Evolutionary conservation across 2,329 filamentous ascomycete genomes (phyloP), one percentile per base, ranked within the genome.

Genomic region (Verticillium klebahnii): DNA sequence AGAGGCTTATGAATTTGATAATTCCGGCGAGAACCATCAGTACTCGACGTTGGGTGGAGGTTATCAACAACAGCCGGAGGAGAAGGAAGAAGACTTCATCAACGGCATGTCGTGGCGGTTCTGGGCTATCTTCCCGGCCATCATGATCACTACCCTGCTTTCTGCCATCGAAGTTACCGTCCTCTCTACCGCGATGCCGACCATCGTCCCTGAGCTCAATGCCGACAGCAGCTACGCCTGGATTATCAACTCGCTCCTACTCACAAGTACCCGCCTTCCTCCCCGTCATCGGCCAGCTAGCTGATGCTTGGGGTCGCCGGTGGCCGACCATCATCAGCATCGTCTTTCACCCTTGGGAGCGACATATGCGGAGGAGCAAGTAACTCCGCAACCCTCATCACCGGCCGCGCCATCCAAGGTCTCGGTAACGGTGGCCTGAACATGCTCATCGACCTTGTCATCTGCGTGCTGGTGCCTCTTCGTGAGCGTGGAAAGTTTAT

Each of bases 221-320:
- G 65, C 66, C 7, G 61, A 65, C 1, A 63, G 66, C 1, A 63
- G 69, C 14, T 73, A 72, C 62, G 67, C 68, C 5, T 73, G 70
- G 71, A 66, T 73, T 3, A 66, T 67, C 4, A 70, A 66, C 12
- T 65, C 66, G 0, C 71, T 70, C 8, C 69, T 68, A 1, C 54
- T 72, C 1, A 61, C 70, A 0, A 70, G 85, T 67, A 87, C 89
- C 0, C 23, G 87, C 89, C 0, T 81, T 81, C 1, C 85, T 84
- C 0, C 89, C 89, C 0, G 82, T 89, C 25, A 93, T 90, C 89
- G 89, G 87, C 1, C 78, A 78, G 60, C 64, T 78, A 52, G 73
- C 72, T 2, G 77, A 79, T 63, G 77, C 79, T 15, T 77, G 74
- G 69, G 77, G 77, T 2, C 72, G 77, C 11, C 78, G 78, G 60